phyloP scores from a whole-genome alignment of 2,329 filamentous ascomycete genomes.

The Calonectria leucothoes region DNA sequence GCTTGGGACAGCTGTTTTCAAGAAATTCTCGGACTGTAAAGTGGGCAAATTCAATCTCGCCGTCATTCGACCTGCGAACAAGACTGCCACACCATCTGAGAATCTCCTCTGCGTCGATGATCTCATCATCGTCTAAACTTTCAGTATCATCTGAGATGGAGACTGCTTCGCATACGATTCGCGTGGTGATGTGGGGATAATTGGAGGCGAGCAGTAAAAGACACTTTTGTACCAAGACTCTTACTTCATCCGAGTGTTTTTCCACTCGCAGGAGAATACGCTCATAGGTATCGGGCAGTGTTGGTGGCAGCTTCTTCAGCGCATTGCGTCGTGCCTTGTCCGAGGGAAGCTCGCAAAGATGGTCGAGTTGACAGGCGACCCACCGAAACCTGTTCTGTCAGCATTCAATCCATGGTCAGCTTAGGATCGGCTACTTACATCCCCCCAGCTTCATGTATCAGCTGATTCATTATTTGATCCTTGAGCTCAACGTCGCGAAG shows the following conservation, averaged over 20 bases:
- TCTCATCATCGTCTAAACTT: not conserved
- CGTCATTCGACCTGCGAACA: not conserved
- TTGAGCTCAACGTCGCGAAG: not conserved
- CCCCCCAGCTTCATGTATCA: not conserved
- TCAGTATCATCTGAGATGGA: not conserved
- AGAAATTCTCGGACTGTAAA: not conserved
- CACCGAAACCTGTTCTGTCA: slow-evolving; percentile 13
- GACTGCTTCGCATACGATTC: slow-evolving; percentile 2
- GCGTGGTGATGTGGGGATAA: not conserved
- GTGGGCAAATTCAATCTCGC: not conserved
- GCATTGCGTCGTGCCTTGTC: not conserved
- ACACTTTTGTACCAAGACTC: not conserved
- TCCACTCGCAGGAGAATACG: not conserved
- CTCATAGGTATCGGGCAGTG: slow-evolving; percentile 12
- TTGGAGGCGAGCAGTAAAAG: not conserved
- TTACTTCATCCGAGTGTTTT: not conserved
- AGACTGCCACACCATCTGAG: not conserved
- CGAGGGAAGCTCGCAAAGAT: not conserved
- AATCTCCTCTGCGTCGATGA: slow-evolving; percentile 1
- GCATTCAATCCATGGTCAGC: too few species aligned
- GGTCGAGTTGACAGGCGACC: slow-evolving; percentile 18
- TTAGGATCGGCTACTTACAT: slow-evolving; percentile 13
- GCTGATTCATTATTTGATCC: not conserved
- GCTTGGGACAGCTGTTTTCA: not conserved
- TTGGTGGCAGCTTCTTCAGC: slow-evolving; percentile 8